These are phyloP conservation scores for Cutaneotrichosporon arboriforme DNA, from an alignment of 1,284 basidiomycete genomes.

Conservation along the genomic window DNA sequence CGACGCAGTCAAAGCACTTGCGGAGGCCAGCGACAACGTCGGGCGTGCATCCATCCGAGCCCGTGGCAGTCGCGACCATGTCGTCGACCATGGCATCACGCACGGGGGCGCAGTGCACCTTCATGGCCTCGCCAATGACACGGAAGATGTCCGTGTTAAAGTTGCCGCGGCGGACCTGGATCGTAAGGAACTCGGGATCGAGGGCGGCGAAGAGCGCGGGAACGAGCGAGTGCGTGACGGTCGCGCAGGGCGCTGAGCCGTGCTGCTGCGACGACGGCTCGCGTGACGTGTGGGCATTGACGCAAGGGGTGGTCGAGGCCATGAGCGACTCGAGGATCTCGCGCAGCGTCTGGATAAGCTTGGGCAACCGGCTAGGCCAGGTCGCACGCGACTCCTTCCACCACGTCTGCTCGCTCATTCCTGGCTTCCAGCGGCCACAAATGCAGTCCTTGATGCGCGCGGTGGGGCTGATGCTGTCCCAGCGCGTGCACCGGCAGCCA, in stretches of 20 bases:
- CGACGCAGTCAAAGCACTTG: conserved; percentile 82
- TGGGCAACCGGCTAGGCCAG: conserved; percentile 67
- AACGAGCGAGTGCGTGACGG: conserved; percentile 51
- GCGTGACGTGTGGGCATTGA: conserved; percentile 41
- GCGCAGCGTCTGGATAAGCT: conserved; percentile 63
- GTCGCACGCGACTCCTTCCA: conserved; percentile 48
- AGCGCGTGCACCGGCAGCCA: conserved; percentile 78
- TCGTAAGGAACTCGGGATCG: conserved; percentile 62
- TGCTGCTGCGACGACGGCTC: conserved; percentile 25
- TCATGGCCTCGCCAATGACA: conserved; percentile 73
- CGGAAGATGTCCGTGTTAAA: conserved; percentile 75
- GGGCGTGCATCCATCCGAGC: conserved; percentile 36
- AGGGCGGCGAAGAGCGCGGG: conserved; percentile 49
- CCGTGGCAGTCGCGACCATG: conserved; percentile 65
- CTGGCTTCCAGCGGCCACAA: conserved; percentile 53
- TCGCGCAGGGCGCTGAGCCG: conserved; percentile 41
- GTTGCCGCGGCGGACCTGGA: conserved; percentile 69
- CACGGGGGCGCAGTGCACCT: conserved; percentile 89
- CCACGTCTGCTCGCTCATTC: conserved; percentile 49
- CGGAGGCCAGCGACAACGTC: conserved; percentile 71
- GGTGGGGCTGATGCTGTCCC: conserved; percentile 51
- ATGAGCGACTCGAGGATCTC: conserved; percentile 79
- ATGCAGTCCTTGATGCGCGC: conserved; percentile 54
- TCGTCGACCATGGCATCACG: conserved; percentile 75
- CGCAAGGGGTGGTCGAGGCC: conserved; percentile 42